Conservation (phyloP, 2,329 filamentous ascomycete genomes). For the Drechslerella coelobrocha region DNA sequence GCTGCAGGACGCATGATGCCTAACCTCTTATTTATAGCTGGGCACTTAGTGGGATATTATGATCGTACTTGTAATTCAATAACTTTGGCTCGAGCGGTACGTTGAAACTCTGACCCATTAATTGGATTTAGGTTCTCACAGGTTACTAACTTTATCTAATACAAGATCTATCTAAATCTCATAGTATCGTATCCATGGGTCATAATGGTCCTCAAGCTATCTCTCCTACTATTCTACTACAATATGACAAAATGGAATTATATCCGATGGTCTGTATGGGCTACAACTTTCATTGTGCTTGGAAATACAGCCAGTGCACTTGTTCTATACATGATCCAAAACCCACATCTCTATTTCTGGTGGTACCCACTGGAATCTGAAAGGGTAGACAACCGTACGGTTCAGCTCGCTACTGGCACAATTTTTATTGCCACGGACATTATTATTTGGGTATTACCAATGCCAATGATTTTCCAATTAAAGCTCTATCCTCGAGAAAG, state of each 20-base stretch:
- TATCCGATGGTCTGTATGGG: constrained; percentile 38
- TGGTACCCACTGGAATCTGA: constrained; percentile 11
- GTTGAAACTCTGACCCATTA: not conserved
- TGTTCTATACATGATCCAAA: constrained; percentile 22
- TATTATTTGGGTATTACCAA: constrained; percentile 44
- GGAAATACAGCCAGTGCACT: constrained; percentile 15
- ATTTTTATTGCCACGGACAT: constrained; percentile 44
- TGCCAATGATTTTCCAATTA: constrained; percentile 46
- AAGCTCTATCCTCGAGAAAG: constrained; percentile 43
- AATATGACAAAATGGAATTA: constrained; percentile 49
- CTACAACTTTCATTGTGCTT: constrained; percentile 23
- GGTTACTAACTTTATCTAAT: too few species aligned
- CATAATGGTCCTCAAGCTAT: constrained; percentile 43
- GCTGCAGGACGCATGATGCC: too few species aligned
- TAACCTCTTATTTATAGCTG: too few species aligned
- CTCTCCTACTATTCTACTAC: constrained; percentile 41
- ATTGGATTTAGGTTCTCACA: too few species aligned
- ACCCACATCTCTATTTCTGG: constrained; percentile 24
- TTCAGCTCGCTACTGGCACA: constrained; percentile 7
- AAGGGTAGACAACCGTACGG: not conserved
- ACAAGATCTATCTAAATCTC: constrained; percentile 17
- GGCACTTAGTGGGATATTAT: constrained; percentile 16
- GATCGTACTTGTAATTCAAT: constrained; percentile 31
- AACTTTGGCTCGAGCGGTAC: not conserved
- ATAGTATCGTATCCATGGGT: constrained; percentile 29